These are phyloP conservation scores for Neonectria magnoliae DNA, from an alignment of 2,329 filamentous ascomycete species.

Conservation along the genomic window DNA sequence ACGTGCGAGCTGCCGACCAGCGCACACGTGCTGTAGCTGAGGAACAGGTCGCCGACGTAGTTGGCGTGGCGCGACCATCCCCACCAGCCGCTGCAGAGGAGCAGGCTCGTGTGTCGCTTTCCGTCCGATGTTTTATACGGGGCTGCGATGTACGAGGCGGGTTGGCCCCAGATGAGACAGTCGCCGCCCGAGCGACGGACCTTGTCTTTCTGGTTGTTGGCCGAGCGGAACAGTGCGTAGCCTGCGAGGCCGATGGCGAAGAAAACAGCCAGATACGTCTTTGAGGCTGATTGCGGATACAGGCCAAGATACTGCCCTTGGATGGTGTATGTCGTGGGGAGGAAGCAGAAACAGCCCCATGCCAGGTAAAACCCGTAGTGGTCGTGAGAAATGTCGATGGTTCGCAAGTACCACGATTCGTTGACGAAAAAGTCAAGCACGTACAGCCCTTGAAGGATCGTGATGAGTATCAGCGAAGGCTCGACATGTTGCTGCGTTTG, in stretches of 20 bases:
- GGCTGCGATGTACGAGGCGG: slow-evolving; percentile 50
- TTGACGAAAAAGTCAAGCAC: slow-evolving; percentile 61
- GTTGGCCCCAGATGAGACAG: slow-evolving; percentile 56
- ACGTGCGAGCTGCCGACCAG: slow-evolving; percentile 49
- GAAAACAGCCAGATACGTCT: slow-evolving; percentile 34
- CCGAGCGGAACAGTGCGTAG: slow-evolving; percentile 56
- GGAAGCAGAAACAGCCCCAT: slow-evolving; percentile 57
- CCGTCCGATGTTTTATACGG: slow-evolving; percentile 55
- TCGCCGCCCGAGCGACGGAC: slow-evolving; percentile 51
- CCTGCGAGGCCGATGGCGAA: slow-evolving; percentile 42
- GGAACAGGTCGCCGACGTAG: slow-evolving; percentile 41
- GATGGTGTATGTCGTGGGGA: slow-evolving; percentile 58
- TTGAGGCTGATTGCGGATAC: slow-evolving; percentile 49
- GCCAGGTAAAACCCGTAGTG: slow-evolving; percentile 57
- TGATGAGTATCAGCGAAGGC: slow-evolving; percentile 52
- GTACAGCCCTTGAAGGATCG: slow-evolving; percentile 56
- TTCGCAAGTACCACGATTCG: slow-evolving; percentile 60
- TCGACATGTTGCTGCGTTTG: slow-evolving; percentile 51
- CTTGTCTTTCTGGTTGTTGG: slow-evolving; percentile 57
- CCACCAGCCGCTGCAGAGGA: slow-evolving; percentile 45
- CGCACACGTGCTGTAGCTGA: slow-evolving; percentile 54
- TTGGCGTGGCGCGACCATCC: slow-evolving; percentile 45
- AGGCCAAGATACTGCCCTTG: slow-evolving; percentile 58
- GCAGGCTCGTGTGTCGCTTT: slow-evolving; percentile 47
- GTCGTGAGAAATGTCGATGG: slow-evolving; percentile 56